Evolutionary conservation across 2,329 filamentous ascomycete species (phyloP).

Genomic region (Botryotinia calthae): DNA sequence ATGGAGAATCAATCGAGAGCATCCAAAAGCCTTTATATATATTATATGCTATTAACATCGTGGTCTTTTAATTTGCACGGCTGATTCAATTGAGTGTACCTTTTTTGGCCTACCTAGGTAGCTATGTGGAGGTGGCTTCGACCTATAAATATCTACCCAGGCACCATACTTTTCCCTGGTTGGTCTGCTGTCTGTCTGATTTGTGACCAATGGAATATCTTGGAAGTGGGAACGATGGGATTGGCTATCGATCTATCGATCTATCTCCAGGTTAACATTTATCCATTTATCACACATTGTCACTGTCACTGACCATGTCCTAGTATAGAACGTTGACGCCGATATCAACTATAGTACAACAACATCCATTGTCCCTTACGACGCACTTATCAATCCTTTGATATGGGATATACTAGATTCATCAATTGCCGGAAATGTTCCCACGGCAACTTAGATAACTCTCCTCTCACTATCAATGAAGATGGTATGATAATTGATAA

Average conservation of each 20-base stretch:
- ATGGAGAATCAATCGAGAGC: background rate
- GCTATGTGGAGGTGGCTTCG: background rate
- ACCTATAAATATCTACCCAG: background rate
- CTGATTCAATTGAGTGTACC: background rate
- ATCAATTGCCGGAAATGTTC: constrained; percentile 34
- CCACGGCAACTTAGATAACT: constrained; percentile 26
- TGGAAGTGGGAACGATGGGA: background rate
- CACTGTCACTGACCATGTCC: background rate
- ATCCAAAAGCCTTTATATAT: background rate
- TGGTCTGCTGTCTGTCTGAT: background rate
- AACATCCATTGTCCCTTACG: background rate
- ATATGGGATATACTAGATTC: constrained; percentile 31
- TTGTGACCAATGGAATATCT: background rate
- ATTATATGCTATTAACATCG: background rate
- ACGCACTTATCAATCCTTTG: background rate
- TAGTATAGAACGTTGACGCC: background rate
- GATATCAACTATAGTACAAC: background rate
- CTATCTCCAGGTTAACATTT: background rate
- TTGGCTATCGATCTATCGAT: background rate
- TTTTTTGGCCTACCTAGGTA: background rate
- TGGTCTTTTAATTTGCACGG: background rate
- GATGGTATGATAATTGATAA: constrained; percentile 34
- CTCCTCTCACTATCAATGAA: constrained; percentile 29
- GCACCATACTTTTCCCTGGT: background rate
- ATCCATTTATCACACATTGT: background rate